Evolutionary conservation across 2,329 filamentous ascomycete genomes (phyloP).

Genomic region (Sphaerulina vaccinii): DNA sequence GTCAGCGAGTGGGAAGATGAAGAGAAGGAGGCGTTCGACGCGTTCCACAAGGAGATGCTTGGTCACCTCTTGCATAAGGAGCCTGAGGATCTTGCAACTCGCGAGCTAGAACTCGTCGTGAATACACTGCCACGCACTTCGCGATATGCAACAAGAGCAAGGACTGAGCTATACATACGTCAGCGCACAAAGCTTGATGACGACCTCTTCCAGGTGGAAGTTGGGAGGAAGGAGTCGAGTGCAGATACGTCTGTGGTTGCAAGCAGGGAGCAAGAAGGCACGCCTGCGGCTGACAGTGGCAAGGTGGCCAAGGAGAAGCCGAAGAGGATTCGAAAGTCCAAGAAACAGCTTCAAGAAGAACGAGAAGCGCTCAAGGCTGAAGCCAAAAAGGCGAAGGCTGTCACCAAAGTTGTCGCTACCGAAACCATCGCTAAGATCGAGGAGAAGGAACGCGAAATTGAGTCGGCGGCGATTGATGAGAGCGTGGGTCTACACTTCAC

Average conservation of each 20-base stretch:
- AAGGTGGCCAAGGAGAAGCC: constrained; percentile 45
- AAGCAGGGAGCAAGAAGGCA: constrained; percentile 24
- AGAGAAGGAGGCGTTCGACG: constrained; percentile 50
- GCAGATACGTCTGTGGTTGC: constrained; percentile 25
- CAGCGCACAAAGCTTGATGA: constrained; percentile 85
- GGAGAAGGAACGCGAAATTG: constrained; percentile 45
- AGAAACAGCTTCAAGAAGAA: constrained; percentile 69
- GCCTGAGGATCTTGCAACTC: constrained; percentile 69
- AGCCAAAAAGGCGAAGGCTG: constrained; percentile 33
- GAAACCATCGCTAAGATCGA: constrained; percentile 38
- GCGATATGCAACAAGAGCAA: constrained; percentile 73
- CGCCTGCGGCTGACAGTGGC: constrained; percentile 29
- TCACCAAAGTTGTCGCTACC: constrained; percentile 34
- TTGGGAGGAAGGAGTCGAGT: constrained; percentile 49
- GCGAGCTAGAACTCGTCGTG: constrained; percentile 57
- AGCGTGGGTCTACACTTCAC: constrained; percentile 63
- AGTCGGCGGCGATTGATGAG: constrained; percentile 43
- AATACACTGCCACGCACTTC: constrained; percentile 55
- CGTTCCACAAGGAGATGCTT: constrained; percentile 47
- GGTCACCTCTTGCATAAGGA: constrained; percentile 55
- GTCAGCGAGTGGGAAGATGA: constrained; percentile 49
- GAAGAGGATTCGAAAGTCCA: constrained; percentile 67
- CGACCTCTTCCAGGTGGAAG: constrained; percentile 68
- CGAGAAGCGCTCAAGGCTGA: constrained; percentile 54
- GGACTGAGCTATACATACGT: constrained; percentile 66